Percentiles rank a stretch among this genome's conserved stretches.
Evolutionary conservation across 208 protist genomes (phyloP).

Genomic region (Wallacemonas sp.): DNA sequence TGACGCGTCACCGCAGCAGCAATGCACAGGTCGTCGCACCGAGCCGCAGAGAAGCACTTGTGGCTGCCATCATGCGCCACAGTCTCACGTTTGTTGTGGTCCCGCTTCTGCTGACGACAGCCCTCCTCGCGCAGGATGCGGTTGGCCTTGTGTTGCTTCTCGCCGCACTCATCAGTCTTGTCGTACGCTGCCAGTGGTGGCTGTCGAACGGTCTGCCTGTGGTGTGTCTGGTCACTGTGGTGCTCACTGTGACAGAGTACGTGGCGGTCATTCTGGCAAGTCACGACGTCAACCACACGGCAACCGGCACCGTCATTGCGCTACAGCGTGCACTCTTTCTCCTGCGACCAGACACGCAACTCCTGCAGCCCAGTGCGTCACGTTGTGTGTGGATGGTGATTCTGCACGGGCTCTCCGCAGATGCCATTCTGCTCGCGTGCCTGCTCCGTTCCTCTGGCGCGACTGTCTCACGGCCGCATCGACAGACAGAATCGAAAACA

Average conservation of each 20-base stretch:
- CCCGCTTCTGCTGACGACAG: neutral
- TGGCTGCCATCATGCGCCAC: too few relatives aligned
- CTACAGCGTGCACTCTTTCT: slow-evolving; percentile 6
- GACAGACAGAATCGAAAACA: too few relatives aligned
- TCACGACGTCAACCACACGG: too few relatives aligned
- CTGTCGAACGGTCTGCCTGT: neutral
- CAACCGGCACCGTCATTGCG: too few relatives aligned
- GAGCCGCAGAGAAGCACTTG: too few relatives aligned
- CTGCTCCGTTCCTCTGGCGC: too few relatives aligned
- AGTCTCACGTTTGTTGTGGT: neutral
- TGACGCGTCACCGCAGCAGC: too few relatives aligned
- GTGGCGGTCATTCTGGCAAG: too few relatives aligned
- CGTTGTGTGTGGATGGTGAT: neutral
- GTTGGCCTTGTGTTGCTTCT: neutral
- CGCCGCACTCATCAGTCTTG: slow-evolving; percentile 1
- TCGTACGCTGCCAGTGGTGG: neutral
- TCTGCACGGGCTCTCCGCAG: neutral
- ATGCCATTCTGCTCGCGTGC: neutral
- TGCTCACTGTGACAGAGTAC: too few relatives aligned
- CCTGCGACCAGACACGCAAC: neutral
- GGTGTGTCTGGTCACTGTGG: neutral
- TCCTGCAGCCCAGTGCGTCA: neutral
- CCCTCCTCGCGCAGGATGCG: neutral
- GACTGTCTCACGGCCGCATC: too few relatives aligned
- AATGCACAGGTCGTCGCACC: too few relatives aligned